Evolutionary conservation across 2,329 filamentous ascomycete genomes (phyloP).

Genomic region (Cladosporium sp.): DNA sequence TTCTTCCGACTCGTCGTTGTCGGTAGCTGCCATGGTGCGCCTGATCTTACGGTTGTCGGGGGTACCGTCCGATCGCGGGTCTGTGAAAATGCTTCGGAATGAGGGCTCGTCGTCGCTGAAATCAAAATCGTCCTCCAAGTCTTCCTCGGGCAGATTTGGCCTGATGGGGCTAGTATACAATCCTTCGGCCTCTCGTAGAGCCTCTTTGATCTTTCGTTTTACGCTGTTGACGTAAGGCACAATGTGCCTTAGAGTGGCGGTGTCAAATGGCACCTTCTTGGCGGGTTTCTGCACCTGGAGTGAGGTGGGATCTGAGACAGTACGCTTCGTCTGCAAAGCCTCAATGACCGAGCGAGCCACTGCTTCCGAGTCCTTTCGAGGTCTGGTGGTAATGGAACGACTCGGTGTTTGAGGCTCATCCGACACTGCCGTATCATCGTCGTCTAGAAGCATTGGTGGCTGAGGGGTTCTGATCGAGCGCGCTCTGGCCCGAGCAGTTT

Average conservation of each 20-base stretch:
- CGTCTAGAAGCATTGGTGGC: background rate
- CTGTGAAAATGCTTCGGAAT: constrained; percentile 31
- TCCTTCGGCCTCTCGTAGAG: constrained; percentile 44
- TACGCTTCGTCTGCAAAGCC: constrained; percentile 46
- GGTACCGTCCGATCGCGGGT: constrained; percentile 20
- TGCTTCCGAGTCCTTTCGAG: constrained; percentile 53
- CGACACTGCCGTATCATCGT: background rate
- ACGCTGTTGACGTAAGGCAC: constrained; percentile 51
- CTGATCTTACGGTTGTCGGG: constrained; percentile 19
- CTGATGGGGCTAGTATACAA: constrained; percentile 42
- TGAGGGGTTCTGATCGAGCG: constrained; percentile 7
- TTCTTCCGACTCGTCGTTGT: constrained; percentile 21
- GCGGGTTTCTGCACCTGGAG: constrained; percentile 27
- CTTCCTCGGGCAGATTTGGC: constrained; percentile 19
- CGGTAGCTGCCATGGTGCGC: constrained; percentile 23
- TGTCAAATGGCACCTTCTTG: constrained; percentile 63
- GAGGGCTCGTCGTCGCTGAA: constrained; percentile 29
- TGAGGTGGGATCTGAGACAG: constrained; percentile 23
- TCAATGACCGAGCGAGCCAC: constrained; percentile 61
- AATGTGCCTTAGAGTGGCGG: constrained; percentile 59
- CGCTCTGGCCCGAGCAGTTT: constrained; percentile 6
- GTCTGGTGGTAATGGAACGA: constrained; percentile 35
- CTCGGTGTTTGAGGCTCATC: constrained; percentile 6
- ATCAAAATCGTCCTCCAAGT: constrained; percentile 6
- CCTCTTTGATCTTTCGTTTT: constrained; percentile 46